phyloP scores from a whole-genome alignment of 768 basidiomycete genomes.

The Mycena amicta region DNA sequence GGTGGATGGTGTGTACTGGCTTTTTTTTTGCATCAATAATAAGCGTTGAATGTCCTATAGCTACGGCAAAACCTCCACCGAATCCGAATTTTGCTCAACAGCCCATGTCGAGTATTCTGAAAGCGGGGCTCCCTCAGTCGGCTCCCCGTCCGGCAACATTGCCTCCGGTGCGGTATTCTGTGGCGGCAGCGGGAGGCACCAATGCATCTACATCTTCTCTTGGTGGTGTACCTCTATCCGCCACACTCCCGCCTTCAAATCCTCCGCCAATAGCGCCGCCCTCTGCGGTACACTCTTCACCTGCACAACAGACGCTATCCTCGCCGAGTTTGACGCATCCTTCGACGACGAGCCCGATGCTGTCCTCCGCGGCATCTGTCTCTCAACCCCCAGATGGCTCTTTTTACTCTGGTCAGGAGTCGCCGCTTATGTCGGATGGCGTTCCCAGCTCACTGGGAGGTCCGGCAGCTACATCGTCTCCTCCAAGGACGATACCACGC shows the following conservation, averaged over 20 bases:
- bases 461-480: constrained; percentile 61
- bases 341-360: constrained; percentile 78
- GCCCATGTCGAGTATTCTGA: constrained; percentile 74
- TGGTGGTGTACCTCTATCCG: constrained; percentile 31
- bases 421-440: constrained; percentile 75
- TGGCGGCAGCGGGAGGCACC: constrained; percentile 82
- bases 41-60: constrained; percentile 16
- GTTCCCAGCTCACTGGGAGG: constrained; percentile 42
- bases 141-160: constrained; percentile 58
- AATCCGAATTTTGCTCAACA: constrained; percentile 82
- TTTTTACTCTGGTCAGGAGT: constrained; percentile 70
- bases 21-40: constrained; percentile 17
- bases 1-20: constrained; percentile 55
- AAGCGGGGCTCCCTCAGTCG: constrained; percentile 63
- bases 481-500: constrained; percentile 46
- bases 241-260: constrained; percentile 32
- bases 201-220: constrained; percentile 38
- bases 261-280: constrained; percentile 41
- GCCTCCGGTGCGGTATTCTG: constrained; percentile 80
- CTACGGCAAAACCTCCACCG: constrained; percentile 70
- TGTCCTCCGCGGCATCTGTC: constrained; percentile 73
- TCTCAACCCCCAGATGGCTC: constrained; percentile 70
- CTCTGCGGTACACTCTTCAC: constrained; percentile 38
- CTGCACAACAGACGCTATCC: constrained; percentile 45
- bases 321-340: constrained; percentile 88